A percentile compares a stretch with the other conserved stretches of the same genome.
Evolutionary conservation across 306 rosid genomes (phyloP).

Genomic region (Cicer judaicum): DNA sequence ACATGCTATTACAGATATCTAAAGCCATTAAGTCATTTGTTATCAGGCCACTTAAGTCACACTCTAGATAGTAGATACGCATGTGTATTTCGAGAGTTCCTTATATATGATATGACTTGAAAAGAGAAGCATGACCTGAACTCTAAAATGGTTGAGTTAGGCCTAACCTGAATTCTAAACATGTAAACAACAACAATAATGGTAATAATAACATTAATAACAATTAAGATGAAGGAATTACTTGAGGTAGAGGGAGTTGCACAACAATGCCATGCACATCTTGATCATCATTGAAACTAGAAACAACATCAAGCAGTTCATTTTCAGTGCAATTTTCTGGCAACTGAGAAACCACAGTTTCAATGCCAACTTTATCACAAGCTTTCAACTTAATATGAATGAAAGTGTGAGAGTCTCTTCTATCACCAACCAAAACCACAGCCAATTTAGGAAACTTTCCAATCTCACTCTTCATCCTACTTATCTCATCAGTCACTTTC

Average conservation of each 20-base stretch:
- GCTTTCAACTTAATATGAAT: conserved; percentile 58
- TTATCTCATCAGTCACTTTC: conserved; percentile 52
- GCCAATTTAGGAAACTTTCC: conserved; percentile 59
- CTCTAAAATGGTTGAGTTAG: neutral
- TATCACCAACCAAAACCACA: conserved; percentile 59
- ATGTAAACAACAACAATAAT: neutral
- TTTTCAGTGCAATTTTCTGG: conserved; percentile 56
- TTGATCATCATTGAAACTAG: conserved; percentile 52
- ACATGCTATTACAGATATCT: neutral
- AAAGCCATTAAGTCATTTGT: neutral
- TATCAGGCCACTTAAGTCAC: neutral
- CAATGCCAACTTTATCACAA: conserved; percentile 63
- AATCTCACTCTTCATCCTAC: conserved; percentile 48
- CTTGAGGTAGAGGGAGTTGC: conserved; percentile 70
- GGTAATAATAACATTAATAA: neutral
- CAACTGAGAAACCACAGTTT: conserved; percentile 45
- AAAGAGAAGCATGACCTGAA: neutral
- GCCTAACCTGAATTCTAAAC: neutral
- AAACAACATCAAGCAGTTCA: conserved; percentile 54
- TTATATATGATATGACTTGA: no score
- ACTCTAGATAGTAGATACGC: neutral
- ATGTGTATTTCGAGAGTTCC: no score
- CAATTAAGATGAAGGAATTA: conserved; percentile 38
- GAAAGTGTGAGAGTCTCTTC: conserved; percentile 59
- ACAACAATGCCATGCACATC: conserved; percentile 61